Percentiles rank a stretch among this genome's conserved stretches.
Conservation (phyloP, 2,329 filamentous ascomycete genomes). For the Ophiostoma ulmi region DNA sequence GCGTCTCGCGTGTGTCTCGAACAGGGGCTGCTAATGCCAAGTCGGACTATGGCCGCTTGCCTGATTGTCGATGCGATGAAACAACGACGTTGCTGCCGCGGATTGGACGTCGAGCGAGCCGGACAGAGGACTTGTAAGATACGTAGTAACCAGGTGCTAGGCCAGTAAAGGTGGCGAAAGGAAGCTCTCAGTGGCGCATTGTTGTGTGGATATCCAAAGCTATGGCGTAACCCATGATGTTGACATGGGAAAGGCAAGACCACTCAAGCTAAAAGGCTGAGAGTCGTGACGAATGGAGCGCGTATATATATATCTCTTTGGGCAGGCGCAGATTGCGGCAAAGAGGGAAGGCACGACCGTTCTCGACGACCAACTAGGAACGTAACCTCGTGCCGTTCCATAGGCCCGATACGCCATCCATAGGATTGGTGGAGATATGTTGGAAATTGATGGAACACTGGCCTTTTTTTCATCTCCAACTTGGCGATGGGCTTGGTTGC, state of each 20-base stretch:
- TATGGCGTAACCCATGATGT: background rate
- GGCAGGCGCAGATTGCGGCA: background rate
- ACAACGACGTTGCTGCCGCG: background rate
- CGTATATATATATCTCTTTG: background rate
- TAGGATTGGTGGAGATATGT: background rate
- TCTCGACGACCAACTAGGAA: background rate
- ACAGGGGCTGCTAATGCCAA: constrained; percentile 9
- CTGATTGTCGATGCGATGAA: background rate
- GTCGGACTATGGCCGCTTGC: constrained; percentile 1
- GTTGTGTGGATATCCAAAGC: background rate
- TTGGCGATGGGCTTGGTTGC: background rate
- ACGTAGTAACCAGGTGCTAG: background rate
- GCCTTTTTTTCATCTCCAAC: no score
- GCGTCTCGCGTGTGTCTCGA: constrained; percentile 20
- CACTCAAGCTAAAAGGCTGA: background rate
- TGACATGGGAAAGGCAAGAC: background rate
- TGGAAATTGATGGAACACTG: background rate
- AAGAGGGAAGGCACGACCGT: background rate
- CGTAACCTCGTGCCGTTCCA: background rate
- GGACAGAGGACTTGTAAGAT: background rate
- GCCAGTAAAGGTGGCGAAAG: background rate
- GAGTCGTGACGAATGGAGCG: background rate
- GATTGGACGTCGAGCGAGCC: background rate
- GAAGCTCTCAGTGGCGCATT: background rate
- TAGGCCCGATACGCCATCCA: constrained; percentile 6